These are phyloP conservation scores for Gynandropsis gynandra DNA, from an alignment of 345 rosid species.

Conservation along the genomic window DNA sequence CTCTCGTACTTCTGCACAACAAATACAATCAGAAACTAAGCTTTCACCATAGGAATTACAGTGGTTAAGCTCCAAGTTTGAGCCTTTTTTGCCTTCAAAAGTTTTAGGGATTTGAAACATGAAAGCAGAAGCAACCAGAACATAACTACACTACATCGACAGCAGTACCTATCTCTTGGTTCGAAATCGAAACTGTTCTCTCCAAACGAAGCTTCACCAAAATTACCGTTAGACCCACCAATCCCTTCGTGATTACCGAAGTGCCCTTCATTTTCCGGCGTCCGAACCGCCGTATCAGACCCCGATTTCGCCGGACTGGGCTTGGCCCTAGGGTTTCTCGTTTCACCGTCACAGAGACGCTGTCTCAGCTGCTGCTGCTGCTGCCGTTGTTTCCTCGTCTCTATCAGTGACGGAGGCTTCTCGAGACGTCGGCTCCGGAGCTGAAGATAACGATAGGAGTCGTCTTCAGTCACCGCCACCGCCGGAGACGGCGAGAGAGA, in stretches of 20 bases:
- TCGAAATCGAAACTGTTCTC: conserved; percentile 16
- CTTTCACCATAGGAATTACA: neutral
- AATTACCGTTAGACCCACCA: conserved; percentile 8
- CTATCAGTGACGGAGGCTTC: conserved; percentile 26
- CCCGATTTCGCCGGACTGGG: conserved; percentile 3
- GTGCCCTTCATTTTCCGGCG: conserved; percentile 1
- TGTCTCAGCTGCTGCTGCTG: conserved; percentile 14
- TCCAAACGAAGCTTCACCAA: conserved; percentile 1
- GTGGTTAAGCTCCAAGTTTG: too few relatives aligned
- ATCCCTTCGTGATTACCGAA: neutral
- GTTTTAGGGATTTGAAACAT: neutral
- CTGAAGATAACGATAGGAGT: conserved; percentile 53
- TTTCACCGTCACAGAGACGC: neutral
- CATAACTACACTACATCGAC: neutral
- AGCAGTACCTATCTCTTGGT: conserved; percentile 17
- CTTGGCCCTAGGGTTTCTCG: conserved; percentile 16
- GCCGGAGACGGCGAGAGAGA: conserved; percentile 15
- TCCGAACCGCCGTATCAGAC: neutral
- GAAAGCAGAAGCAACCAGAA: conserved; percentile 15
- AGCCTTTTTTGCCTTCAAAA: neutral
- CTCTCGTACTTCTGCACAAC: conserved; percentile 41
- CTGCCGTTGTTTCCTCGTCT: conserved; percentile 8
- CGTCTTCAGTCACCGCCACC: conserved; percentile 15
- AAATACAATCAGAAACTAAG: neutral
- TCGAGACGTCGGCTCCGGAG: conserved; percentile 56